A percentile compares a stretch with the other conserved stretches of the same genome.
phyloP scores from a whole-genome alignment of 495 filamentous ascomycete species.

The Talaromyces borbonicus region DNA sequence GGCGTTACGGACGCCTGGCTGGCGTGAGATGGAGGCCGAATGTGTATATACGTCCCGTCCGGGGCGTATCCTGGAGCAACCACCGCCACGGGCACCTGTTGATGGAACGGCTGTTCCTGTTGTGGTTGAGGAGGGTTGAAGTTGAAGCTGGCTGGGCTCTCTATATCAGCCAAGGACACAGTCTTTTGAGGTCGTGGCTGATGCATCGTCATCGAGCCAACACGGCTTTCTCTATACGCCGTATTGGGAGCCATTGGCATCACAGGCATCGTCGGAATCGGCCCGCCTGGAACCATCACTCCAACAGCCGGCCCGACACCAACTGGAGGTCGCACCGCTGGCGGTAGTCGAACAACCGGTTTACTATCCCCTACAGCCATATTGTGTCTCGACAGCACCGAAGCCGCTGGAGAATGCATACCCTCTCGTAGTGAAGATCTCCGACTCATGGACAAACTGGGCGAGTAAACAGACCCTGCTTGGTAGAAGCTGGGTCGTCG shows the following conservation, averaged over 20 bases:
- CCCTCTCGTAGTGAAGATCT: constrained; percentile 78
- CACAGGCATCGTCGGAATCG: constrained; percentile 11
- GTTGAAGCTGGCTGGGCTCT: constrained; percentile 63
- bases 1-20: constrained; percentile 79
- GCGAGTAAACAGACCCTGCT: constrained; percentile 73
- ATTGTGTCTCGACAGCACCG: constrained; percentile 58
- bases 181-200: constrained; percentile 93
- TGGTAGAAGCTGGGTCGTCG: constrained; percentile 69
- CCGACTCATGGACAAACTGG: constrained; percentile 86
- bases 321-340: constrained; percentile 38
- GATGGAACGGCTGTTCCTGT: constrained; percentile 77
- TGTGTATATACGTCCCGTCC: constrained; percentile 46
- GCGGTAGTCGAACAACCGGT: constrained; percentile 82
- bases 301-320: too few relatives aligned
- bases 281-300: not conserved
- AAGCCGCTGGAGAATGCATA: constrained; percentile 67
- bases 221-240: constrained; percentile 66
- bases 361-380: constrained; percentile 50
- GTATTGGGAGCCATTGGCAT: constrained; percentile 54
- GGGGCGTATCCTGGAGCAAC: constrained; percentile 46
- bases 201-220: constrained; percentile 75
- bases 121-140: constrained; percentile 65
- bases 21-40: constrained; percentile 62
- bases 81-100: constrained; percentile 69
- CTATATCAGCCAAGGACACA: constrained; percentile 89